Percentiles rank a stretch among this genome's conserved stretches.
These are phyloP conservation scores for Kluyveromyces sp. DNA, from an alignment of 1,139 yeast genomes.

Conservation along the genomic window DNA sequence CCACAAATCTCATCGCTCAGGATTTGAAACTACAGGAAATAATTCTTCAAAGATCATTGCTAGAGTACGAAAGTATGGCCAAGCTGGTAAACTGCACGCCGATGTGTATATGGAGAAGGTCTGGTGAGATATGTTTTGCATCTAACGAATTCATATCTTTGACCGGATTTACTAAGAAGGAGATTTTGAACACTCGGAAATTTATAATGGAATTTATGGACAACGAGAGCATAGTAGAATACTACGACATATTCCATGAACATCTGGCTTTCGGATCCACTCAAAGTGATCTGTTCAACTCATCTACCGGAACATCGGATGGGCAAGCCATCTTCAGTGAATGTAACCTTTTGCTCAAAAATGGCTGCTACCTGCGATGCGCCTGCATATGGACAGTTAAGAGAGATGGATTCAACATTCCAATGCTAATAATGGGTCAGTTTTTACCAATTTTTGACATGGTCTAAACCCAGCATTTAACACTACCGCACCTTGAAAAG, in stretches of 20 bases:
- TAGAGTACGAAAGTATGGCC: slow-evolving; percentile 52
- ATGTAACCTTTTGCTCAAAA: slow-evolving; percentile 56
- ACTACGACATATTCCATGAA: slow-evolving; percentile 70
- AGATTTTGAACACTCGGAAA: slow-evolving; percentile 34
- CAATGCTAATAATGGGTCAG: slow-evolving; percentile 89
- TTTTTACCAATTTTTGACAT: slow-evolving; percentile 57
- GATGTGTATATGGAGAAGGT: slow-evolving; percentile 69
- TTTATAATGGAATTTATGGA: slow-evolving; percentile 84
- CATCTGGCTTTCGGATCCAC: slow-evolving; percentile 71
- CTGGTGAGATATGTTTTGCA: slow-evolving; percentile 68
- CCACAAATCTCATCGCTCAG: slow-evolving; percentile 57
- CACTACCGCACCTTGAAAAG: not conserved
- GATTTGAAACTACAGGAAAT: slow-evolving; percentile 62
- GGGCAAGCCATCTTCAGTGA: slow-evolving; percentile 45
- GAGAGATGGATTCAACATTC: slow-evolving; percentile 84
- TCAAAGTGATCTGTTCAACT: slow-evolving; percentile 7
- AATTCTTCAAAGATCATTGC: slow-evolving; percentile 58
- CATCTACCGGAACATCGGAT: slow-evolving; percentile 12
- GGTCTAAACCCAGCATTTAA: slow-evolving; percentile 8
- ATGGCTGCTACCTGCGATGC: slow-evolving; percentile 39
- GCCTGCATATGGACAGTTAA: slow-evolving; percentile 86
- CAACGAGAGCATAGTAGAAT: slow-evolving; percentile 74
- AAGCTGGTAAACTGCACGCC: slow-evolving; percentile 53
- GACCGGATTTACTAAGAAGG: slow-evolving; percentile 41
- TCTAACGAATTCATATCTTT: slow-evolving; percentile 60